These are phyloP conservation scores for Globisporangium iwayamae DNA, from an alignment of 352 stramenopile genomes.

Conservation along the genomic window DNA sequence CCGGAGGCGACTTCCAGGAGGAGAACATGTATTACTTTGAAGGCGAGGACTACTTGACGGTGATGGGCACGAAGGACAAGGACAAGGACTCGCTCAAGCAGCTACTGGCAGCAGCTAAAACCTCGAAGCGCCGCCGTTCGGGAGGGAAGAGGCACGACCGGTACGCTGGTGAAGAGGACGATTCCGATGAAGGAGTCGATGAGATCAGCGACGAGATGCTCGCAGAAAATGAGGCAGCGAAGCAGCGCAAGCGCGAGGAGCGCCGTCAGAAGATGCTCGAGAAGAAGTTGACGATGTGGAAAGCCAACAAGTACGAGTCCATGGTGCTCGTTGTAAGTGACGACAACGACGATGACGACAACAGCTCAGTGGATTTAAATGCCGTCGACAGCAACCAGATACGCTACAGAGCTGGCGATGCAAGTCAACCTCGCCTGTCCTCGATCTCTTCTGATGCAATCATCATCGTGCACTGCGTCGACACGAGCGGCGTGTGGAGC, in stretches of 20 bases:
- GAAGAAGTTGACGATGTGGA: constrained; percentile 55
- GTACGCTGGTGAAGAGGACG: constrained; percentile 34
- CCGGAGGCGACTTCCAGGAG: constrained; percentile 54
- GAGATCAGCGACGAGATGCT: constrained; percentile 19
- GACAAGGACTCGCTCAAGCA: constrained; percentile 40
- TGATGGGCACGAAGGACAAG: constrained; percentile 28
- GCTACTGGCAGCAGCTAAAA: constrained; percentile 25
- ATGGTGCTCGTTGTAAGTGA: constrained; percentile 24
- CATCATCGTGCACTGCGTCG: constrained; percentile 75
- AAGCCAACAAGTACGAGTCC: constrained; percentile 60
- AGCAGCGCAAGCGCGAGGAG: constrained; percentile 34
- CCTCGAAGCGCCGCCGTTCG: constrained; percentile 24
- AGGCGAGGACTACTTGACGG: constrained; percentile 63
- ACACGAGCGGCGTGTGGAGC: constrained; percentile 73
- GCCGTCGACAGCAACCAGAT: constrained; percentile 23
- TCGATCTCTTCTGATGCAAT: constrained; percentile 19
- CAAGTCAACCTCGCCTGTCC: constrained; percentile 34
- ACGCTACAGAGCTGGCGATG: constrained; percentile 55
- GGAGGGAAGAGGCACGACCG: constrained; percentile 18
- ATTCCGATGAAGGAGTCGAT: constrained; percentile 33
- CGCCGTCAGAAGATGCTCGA: constrained; percentile 36
- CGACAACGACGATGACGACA: constrained; percentile 9
- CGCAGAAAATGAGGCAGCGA: constrained; percentile 40
- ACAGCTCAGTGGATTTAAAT: neutral
- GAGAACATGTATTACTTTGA: constrained; percentile 88